Percentiles rank a stretch among this genome's conserved stretches.
phyloP scores from a whole-genome alignment of 2,329 filamentous ascomycete species.

The Boeremia lycopersici region DNA sequence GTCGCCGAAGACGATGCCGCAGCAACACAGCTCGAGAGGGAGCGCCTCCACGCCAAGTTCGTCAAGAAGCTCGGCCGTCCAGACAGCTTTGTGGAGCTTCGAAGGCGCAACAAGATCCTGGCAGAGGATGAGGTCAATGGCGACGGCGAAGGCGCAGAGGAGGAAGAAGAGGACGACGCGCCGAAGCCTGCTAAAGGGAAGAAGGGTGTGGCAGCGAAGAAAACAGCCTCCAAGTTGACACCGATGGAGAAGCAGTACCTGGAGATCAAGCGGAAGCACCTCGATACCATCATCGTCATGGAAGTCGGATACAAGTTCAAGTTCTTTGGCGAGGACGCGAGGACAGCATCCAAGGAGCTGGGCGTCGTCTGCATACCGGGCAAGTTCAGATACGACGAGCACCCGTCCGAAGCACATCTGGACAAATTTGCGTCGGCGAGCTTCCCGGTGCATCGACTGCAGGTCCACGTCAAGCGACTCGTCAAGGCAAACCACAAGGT shows the following conservation, averaged over 20 bases:
- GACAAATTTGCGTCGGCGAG: slow-evolving; percentile 94
- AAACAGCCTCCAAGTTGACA: slow-evolving; percentile 81
- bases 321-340: slow-evolving; percentile 95
- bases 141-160: slow-evolving; percentile 60
- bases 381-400: slow-evolving; percentile 92
- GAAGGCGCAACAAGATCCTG: slow-evolving; percentile 62
- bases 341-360: slow-evolving; percentile 84
- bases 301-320: slow-evolving; percentile 98
- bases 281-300: slow-evolving; percentile 87
- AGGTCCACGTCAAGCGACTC: slow-evolving; percentile 91
- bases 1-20: slow-evolving; percentile 57
- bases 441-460: slow-evolving; percentile 87
- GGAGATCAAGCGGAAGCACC: slow-evolving; percentile 88
- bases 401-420: slow-evolving; percentile 81
- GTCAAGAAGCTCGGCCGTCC: slow-evolving; percentile 88
- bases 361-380: slow-evolving; percentile 97
- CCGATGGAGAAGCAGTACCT: slow-evolving; percentile 93
- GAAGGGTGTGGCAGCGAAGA: slow-evolving; percentile 65
- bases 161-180: slow-evolving; percentile 62
- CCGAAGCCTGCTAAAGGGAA: slow-evolving; percentile 56
- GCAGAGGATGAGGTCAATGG: slow-evolving; percentile 60
- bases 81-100: slow-evolving; percentile 75
- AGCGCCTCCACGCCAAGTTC: slow-evolving; percentile 80
- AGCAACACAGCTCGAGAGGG: slow-evolving; percentile 63
- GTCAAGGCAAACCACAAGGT: slow-evolving; percentile 95